Evolutionary conservation across 805 yeast species (phyloP).

Genomic region (Yarrowia deformans): DNA sequence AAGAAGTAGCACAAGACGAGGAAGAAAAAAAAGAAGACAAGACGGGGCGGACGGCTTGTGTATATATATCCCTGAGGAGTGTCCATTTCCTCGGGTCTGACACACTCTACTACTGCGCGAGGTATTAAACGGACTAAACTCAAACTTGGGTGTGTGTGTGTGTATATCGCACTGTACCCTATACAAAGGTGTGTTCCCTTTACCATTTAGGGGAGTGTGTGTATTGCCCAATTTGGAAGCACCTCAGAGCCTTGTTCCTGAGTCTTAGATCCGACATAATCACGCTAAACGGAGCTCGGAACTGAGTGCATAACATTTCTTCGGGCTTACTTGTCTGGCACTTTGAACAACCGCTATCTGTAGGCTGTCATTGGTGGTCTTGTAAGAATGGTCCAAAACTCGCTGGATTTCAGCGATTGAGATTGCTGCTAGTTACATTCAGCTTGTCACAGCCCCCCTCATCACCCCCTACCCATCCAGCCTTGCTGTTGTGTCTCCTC

Average conservation of each 20-base stretch:
- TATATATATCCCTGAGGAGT: conserved; percentile 16
- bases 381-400: too few relatives aligned
- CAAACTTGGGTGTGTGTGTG: too few relatives aligned
- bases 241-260: conserved; percentile 37
- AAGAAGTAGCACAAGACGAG: conserved; percentile 37
- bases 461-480: too few relatives aligned
- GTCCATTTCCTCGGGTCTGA: conserved; percentile 31
- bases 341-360: not conserved
- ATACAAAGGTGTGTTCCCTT: conserved; percentile 20
- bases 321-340: conserved; percentile 2
- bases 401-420: too few relatives aligned
- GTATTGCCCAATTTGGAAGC: conserved; percentile 35
- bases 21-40: conserved; percentile 40
- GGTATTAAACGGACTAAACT: conserved; percentile 38
- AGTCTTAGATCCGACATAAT: conserved; percentile 39
- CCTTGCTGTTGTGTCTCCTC: not conserved
- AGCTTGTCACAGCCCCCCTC: too few relatives aligned
- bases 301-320: conserved; percentile 25
- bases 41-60: conserved; percentile 11
- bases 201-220: conserved; percentile 29
- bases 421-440: too few relatives aligned
- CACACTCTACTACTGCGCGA: conserved; percentile 10
- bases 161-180: conserved; percentile 1
- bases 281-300: conserved; percentile 38
- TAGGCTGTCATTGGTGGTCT: not conserved